These are phyloP conservation scores for Umbellularia californica DNA, from an alignment of 164 flowering plant species.

Conservation along the genomic window DNA sequence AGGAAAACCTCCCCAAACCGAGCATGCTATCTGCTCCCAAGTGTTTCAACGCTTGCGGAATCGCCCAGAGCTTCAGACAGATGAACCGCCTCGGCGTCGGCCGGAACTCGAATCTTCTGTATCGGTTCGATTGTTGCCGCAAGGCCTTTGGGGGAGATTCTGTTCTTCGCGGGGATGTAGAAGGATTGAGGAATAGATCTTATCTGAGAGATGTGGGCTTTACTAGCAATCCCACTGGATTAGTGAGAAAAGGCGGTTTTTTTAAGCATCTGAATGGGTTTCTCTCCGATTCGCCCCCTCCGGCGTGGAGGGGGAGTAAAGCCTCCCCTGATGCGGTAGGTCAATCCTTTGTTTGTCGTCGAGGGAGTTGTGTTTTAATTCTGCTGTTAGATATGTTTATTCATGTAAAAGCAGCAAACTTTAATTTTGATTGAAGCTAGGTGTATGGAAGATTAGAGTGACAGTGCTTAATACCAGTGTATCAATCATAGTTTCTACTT, in stretches of 20 bases:
- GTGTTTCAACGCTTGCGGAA: constrained; percentile 13
- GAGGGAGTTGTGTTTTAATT: too few relatives aligned
- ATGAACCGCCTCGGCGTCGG: constrained; percentile 1
- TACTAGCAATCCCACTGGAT: background rate
- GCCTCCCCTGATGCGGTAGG: constrained; percentile 18
- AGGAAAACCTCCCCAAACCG: too few relatives aligned
- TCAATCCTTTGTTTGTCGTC: background rate
- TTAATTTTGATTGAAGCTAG: too few relatives aligned
- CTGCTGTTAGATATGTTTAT: too few relatives aligned
- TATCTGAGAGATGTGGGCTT: background rate
- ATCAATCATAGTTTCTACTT: background rate
- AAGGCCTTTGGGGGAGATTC: background rate
- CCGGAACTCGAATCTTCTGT: background rate
- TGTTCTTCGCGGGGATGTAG: background rate
- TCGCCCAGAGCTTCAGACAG: constrained; percentile 1
- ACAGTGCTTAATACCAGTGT: background rate
- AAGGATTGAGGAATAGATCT: background rate
- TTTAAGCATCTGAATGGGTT: constrained; percentile 20
- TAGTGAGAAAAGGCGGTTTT: constrained; percentile 2
- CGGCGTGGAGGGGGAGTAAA: constrained; percentile 9
- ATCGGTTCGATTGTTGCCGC: constrained; percentile 3
- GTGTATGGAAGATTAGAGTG: background rate
- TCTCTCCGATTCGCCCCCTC: constrained; percentile 22
- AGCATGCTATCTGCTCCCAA: constrained; percentile 16
- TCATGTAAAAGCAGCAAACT: too few relatives aligned